phyloP scores from a whole-genome alignment of 352 stramenopile species.

The Phytophthora tentaculata region DNA sequence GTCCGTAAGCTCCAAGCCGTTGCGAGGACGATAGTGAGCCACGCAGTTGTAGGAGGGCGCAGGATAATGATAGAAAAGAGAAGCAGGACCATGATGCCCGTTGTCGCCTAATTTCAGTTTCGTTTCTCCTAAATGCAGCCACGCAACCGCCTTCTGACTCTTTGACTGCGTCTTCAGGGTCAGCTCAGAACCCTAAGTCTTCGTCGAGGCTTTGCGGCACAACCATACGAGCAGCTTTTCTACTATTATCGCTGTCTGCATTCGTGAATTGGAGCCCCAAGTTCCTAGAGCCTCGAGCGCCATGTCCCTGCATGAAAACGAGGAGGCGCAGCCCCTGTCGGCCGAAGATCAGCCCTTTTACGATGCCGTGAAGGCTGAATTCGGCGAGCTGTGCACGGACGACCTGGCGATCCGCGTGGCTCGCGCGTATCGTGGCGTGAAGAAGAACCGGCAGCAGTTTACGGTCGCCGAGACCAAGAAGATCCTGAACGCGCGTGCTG shows the following conservation, averaged over 20 bases:
- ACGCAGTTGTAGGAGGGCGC: slow-evolving; percentile 3
- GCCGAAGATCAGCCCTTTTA: slow-evolving; percentile 65
- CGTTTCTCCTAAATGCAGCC: slow-evolving; percentile 19
- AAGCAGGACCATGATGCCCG: slow-evolving; percentile 15
- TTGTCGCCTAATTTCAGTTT: slow-evolving; percentile 28
- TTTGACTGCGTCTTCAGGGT: slow-evolving; percentile 19
- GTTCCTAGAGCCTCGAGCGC: neutral
- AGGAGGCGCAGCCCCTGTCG: slow-evolving; percentile 53
- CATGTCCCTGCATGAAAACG: slow-evolving; percentile 50
- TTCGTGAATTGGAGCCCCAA: slow-evolving; percentile 19
- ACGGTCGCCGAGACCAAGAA: slow-evolving; percentile 69
- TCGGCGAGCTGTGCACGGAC: slow-evolving; percentile 61
- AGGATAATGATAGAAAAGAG: slow-evolving; percentile 44
- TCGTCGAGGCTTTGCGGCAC: slow-evolving; percentile 27
- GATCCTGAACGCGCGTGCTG: slow-evolving; percentile 64
- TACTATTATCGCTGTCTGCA: slow-evolving; percentile 18
- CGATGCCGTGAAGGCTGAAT: slow-evolving; percentile 58
- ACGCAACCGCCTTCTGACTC: slow-evolving; percentile 28
- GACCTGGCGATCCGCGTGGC: slow-evolving; percentile 69
- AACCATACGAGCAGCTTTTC: slow-evolving; percentile 22
- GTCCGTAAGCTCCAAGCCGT: slow-evolving; percentile 8
- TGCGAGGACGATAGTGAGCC: slow-evolving; percentile 19
- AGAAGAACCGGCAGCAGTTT: slow-evolving; percentile 74
- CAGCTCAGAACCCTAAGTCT: slow-evolving; percentile 28
- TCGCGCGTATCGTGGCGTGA: slow-evolving; percentile 64